These are phyloP conservation scores for Pythium dissimile DNA, from an alignment of 352 stramenopile species.

Conservation along the genomic window DNA sequence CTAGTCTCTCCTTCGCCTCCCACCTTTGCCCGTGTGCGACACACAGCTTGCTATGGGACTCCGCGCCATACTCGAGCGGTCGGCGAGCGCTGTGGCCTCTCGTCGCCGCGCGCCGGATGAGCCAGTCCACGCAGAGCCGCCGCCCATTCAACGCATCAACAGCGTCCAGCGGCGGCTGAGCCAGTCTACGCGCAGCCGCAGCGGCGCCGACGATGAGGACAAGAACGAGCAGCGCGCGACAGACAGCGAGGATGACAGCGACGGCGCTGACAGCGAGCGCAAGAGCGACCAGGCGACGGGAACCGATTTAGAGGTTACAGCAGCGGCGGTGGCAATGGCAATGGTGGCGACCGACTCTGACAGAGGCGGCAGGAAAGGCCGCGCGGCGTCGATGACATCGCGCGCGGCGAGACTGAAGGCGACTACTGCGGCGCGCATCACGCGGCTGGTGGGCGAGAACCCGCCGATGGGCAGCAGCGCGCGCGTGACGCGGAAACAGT, in stretches of 20 bases:
- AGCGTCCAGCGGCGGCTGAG: background rate
- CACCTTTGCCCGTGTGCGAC: background rate
- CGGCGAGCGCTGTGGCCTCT: conserved; percentile 6
- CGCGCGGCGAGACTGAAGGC: conserved; percentile 13
- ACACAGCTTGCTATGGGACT: conserved; percentile 15
- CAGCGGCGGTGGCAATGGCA: too few species aligned
- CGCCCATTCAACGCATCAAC: background rate
- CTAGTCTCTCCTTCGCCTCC: background rate
- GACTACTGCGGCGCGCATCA: conserved; percentile 18
- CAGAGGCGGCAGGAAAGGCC: too few species aligned
- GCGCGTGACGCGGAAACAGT: conserved; percentile 39
- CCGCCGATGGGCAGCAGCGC: conserved; percentile 27
- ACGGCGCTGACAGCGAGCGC: background rate
- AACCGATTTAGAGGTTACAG: too few species aligned
- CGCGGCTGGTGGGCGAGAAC: conserved; percentile 36
- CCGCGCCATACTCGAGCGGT: conserved; percentile 16
- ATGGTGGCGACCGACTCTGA: too few species aligned
- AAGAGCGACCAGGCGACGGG: too few species aligned
- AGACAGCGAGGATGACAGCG: background rate
- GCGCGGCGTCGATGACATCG: background rate
- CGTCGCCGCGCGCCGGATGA: background rate
- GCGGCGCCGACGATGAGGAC: background rate
- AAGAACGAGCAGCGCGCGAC: conserved; percentile 1
- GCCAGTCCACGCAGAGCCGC: background rate
- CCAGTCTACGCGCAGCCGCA: background rate